Percentiles rank a stretch among this genome's conserved stretches.
These are phyloP conservation scores for Leucocoprinus sp. DNA, from an alignment of 768 basidiomycete species.

Conservation along the genomic window DNA sequence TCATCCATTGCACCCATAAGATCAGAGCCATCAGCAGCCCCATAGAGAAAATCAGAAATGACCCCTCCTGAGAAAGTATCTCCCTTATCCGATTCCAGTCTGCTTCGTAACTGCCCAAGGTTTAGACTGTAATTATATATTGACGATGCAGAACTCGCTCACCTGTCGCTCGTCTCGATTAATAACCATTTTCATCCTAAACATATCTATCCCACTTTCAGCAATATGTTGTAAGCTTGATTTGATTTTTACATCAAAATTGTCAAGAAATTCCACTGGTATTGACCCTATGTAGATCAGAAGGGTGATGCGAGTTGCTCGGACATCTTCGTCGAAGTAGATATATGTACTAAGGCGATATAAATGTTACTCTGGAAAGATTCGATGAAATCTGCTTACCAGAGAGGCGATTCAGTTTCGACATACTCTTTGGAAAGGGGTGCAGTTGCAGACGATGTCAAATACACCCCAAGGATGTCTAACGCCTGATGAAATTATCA, in stretches of 20 bases:
- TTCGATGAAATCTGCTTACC: constrained; percentile 35
- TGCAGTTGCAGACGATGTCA: constrained; percentile 78
- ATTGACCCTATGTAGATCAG: constrained; percentile 78
- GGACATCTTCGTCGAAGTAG: constrained; percentile 70
- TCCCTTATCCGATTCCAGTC: constrained; percentile 74
- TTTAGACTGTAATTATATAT: constrained; percentile 8
- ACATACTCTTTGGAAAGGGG: constrained; percentile 88
- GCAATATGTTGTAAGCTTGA: constrained; percentile 63
- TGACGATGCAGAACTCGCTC: constrained; percentile 10
- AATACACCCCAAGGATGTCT: constrained; percentile 78
- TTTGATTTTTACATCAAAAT: constrained; percentile 60
- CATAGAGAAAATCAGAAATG: constrained; percentile 84
- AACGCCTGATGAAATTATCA: constrained; percentile 45
- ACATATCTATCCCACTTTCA: constrained; percentile 79
- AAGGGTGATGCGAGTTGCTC: constrained; percentile 66
- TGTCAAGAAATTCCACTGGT: constrained; percentile 70
- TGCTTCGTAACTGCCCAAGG: constrained; percentile 60
- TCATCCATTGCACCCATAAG: constrained; percentile 69
- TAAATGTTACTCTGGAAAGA: background rate
- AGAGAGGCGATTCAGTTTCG: constrained; percentile 84
- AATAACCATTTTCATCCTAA: constrained; percentile 80
- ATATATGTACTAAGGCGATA: constrained; percentile 60
- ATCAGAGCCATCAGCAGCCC: constrained; percentile 73
- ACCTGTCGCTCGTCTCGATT: constrained; percentile 85
- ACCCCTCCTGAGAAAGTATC: constrained; percentile 70